phyloP scores from a whole-genome alignment of 2,329 filamentous ascomycete species.

The Byssochlamys sp. region DNA sequence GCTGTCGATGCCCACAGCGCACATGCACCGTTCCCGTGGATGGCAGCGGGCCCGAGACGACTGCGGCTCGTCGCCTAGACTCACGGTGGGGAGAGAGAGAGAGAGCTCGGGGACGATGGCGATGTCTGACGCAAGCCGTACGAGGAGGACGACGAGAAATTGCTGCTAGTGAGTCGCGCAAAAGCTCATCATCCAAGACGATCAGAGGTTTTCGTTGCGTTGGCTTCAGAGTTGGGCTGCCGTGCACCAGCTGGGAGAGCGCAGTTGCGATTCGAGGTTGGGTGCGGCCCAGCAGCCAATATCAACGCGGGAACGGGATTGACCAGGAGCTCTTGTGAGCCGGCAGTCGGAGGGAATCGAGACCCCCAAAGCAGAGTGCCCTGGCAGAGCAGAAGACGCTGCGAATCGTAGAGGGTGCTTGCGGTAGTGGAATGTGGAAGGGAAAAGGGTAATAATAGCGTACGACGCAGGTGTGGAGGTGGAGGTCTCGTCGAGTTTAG shows the following conservation, averaged over 20 bases:
- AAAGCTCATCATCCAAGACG: constrained; percentile 11
- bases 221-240: constrained; percentile 1
- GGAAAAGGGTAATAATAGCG: background rate
- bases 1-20: constrained; percentile 16
- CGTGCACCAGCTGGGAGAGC: constrained; percentile 2
- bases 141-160: constrained; percentile 6
- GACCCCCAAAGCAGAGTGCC: background rate
- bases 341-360: background rate
- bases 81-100: constrained; percentile 3
- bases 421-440: background rate
- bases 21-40: constrained; percentile 9
- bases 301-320: constrained; percentile 6
- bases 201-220: constrained; percentile 1
- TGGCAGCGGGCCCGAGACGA: constrained; percentile 17
- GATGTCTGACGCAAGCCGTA: constrained; percentile 10
- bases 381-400: background rate
- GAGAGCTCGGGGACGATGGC: background rate
- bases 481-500: background rate
- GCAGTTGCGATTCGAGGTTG: constrained; percentile 9
- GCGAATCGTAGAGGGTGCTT: background rate
- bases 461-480: background rate
- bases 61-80: constrained; percentile 21
- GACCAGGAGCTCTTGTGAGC: background rate
- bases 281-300: constrained; percentile 8
- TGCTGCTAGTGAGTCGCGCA: constrained; percentile 9